phyloP scores from a whole-genome alignment of 2,329 filamentous ascomycete species.

The Fusarium duplospermum region DNA sequence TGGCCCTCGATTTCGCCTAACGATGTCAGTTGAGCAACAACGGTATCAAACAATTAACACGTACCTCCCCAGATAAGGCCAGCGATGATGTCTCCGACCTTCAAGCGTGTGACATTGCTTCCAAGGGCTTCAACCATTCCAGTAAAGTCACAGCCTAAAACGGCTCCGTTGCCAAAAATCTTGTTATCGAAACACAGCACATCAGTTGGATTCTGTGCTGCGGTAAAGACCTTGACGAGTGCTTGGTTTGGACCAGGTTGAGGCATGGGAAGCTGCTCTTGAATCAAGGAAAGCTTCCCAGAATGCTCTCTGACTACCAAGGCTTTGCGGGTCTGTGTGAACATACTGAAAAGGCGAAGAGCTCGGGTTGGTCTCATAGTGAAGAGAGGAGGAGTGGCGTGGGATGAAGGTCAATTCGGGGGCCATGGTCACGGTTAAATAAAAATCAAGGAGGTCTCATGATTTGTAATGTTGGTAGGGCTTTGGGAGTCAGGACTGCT shows the following conservation, averaged over 20 bases:
- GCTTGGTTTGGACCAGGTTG: constrained; percentile 9
- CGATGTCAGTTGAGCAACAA: neutral
- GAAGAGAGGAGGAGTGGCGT: neutral
- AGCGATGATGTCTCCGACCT: constrained; percentile 24
- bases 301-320: neutral
- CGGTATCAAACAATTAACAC: constrained; percentile 1
- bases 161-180: constrained; percentile 50
- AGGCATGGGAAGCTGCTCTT: neutral
- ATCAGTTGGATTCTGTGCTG: constrained; percentile 41
- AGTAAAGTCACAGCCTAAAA: constrained; percentile 51
- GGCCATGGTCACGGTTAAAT: neutral
- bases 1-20: constrained; percentile 40
- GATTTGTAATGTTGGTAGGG: neutral
- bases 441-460: neutral
- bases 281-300: neutral
- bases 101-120: constrained; percentile 16
- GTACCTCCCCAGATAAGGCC: constrained; percentile 44
- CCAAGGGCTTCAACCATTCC: constrained; percentile 49
- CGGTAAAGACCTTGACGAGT: constrained; percentile 29
- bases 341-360: neutral
- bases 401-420: neutral
- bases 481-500: neutral
- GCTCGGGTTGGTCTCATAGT: neutral
- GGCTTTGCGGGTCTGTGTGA: neutral
- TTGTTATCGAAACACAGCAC: constrained; percentile 50